A percentile compares a stretch with the other conserved stretches of the same genome.
These are phyloP conservation scores for Diplodia sapinea DNA, from an alignment of 2,329 filamentous ascomycete genomes.

Conservation along the genomic window DNA sequence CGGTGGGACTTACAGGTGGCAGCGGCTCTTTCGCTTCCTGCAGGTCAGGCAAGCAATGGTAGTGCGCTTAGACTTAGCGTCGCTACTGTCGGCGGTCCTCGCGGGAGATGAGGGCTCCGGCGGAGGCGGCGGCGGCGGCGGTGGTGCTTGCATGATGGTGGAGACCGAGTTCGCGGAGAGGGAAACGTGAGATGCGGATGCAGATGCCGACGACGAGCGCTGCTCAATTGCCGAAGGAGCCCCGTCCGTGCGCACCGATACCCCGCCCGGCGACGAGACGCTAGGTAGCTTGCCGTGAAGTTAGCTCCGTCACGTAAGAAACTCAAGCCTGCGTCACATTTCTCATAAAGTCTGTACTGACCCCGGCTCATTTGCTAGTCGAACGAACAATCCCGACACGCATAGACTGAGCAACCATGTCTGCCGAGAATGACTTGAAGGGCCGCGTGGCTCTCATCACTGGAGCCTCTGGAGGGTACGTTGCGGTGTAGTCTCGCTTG, in stretches of 20 bases:
- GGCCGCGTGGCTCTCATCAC: slow-evolving; percentile 65
- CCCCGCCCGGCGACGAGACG: not conserved
- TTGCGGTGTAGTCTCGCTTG: not conserved
- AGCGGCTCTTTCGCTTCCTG: slow-evolving; percentile 48
- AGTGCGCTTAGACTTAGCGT: slow-evolving; percentile 38
- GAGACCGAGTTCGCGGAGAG: slow-evolving; percentile 22
- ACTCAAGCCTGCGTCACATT: not conserved
- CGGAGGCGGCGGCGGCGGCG: slow-evolving; percentile 25
- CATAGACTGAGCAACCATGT: slow-evolving; percentile 10
- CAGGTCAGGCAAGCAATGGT: slow-evolving; percentile 44
- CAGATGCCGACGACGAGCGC: slow-evolving; percentile 25
- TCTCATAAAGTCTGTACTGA: slow-evolving; percentile 8
- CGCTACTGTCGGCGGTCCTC: slow-evolving; percentile 32
- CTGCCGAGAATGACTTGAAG: slow-evolving; percentile 49
- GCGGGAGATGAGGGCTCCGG: slow-evolving; percentile 23
- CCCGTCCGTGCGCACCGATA: slow-evolving; percentile 17
- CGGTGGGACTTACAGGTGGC: slow-evolving; percentile 44
- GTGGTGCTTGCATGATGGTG: slow-evolving; percentile 29
- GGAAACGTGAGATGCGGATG: slow-evolving; percentile 21
- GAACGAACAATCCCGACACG: not conserved
- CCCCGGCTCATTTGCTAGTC: not conserved
- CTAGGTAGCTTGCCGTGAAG: no score
- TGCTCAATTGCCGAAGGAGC: slow-evolving; percentile 29
- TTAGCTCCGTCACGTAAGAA: not conserved
- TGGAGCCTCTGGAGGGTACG: slow-evolving; percentile 66